Percentiles rank a stretch among this genome's conserved stretches.
These are phyloP conservation scores for Calonectria montana DNA, from an alignment of 2,329 filamentous ascomycete genomes.

Conservation along the genomic window DNA sequence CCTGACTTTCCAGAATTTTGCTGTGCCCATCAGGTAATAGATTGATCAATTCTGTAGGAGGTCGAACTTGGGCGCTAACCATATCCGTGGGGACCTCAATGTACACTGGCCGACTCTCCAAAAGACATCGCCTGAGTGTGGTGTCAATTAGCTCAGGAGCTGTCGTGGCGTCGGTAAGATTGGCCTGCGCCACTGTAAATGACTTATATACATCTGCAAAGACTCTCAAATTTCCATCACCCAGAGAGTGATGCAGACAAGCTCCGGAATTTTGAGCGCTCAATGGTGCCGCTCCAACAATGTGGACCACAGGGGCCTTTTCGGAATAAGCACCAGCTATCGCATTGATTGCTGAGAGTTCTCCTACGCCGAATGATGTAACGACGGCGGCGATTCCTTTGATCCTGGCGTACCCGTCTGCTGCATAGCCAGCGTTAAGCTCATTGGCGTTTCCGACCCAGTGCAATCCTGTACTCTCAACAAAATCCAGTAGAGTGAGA, in stretches of 20 bases:
- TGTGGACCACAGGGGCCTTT: slow-evolving; percentile 65
- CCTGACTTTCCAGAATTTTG: background rate
- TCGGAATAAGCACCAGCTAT: slow-evolving; percentile 70
- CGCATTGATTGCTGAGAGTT: slow-evolving; percentile 67
- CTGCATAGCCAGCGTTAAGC: slow-evolving; percentile 67
- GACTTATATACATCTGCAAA: slow-evolving; percentile 61
- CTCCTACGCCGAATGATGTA: slow-evolving; percentile 71
- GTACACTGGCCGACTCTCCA: slow-evolving; percentile 16
- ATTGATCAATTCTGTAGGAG: background rate
- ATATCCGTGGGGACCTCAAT: slow-evolving; percentile 17
- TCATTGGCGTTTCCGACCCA: slow-evolving; percentile 68
- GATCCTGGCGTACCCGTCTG: slow-evolving; percentile 68
- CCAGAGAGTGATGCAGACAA: slow-evolving; percentile 65
- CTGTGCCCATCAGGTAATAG: background rate
- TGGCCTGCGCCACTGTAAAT: slow-evolving; percentile 60
- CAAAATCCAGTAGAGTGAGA: slow-evolving; percentile 49
- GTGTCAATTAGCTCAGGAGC: slow-evolving; percentile 9
- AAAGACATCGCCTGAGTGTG: background rate
- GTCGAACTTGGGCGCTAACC: background rate
- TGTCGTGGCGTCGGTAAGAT: background rate
- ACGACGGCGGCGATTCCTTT: slow-evolving; percentile 62
- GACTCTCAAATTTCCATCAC: slow-evolving; percentile 62
- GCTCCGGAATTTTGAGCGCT: slow-evolving; percentile 53
- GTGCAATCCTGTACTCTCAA: slow-evolving; percentile 48
- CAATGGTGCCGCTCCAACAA: slow-evolving; percentile 64